phyloP scores from a whole-genome alignment of 345 rosid genomes.

The Eucalyptus marginata region DNA sequence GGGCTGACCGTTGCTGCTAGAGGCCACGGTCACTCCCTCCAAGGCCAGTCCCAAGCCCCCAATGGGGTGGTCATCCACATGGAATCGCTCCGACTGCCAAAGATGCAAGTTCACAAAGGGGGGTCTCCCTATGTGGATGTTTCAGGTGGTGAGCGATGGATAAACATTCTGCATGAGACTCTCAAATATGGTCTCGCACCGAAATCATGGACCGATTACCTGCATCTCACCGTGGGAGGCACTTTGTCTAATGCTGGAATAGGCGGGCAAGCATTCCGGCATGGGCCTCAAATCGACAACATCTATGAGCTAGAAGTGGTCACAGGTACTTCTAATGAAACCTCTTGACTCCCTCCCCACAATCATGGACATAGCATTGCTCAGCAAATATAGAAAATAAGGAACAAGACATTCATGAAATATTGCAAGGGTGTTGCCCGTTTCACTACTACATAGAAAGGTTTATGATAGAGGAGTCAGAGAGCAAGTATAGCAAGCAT shows the following conservation, averaged over 20 bases:
- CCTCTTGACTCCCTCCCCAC: not conserved
- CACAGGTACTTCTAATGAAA: slow-evolving; percentile 45
- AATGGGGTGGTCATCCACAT: slow-evolving; percentile 78
- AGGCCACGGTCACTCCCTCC: slow-evolving; percentile 93
- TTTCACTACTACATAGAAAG: not conserved
- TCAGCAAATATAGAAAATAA: not conserved
- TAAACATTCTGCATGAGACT: slow-evolving; percentile 67
- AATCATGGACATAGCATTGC: not conserved
- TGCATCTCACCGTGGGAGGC: slow-evolving; percentile 86
- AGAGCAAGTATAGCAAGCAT: not conserved
- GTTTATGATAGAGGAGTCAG: not conserved
- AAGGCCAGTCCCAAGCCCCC: slow-evolving; percentile 85
- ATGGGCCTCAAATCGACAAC: slow-evolving; percentile 88
- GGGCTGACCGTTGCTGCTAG: slow-evolving; percentile 76
- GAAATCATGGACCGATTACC: slow-evolving; percentile 96
- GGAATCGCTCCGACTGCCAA: slow-evolving; percentile 46
- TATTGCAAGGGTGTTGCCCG: not conserved
- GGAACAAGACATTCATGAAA: not conserved
- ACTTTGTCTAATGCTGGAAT: slow-evolving; percentile 90
- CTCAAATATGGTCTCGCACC: slow-evolving; percentile 76
- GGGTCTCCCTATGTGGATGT: slow-evolving; percentile 64
- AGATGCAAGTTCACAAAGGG: slow-evolving; percentile 29
- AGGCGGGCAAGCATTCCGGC: slow-evolving; percentile 85
- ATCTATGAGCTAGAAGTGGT: slow-evolving; percentile 80
- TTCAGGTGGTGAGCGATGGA: slow-evolving; percentile 91